Conservation (phyloP, 2,329 filamentous ascomycete genomes). For the Clarireedia homoeocarpa region DNA sequence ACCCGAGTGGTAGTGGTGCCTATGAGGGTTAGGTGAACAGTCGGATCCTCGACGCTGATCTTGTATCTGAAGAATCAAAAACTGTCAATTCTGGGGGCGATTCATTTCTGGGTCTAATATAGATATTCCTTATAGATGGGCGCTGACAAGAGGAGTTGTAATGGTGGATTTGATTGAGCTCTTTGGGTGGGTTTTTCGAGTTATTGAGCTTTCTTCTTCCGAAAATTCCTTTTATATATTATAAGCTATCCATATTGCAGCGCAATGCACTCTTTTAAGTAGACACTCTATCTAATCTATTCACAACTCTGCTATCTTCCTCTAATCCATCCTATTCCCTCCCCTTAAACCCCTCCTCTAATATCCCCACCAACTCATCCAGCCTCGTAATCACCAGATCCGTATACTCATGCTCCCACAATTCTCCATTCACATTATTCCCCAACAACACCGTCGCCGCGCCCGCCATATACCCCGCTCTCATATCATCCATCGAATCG, state of each 20-base stretch:
- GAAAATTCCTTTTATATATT: not conserved
- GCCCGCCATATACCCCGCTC: constrained; percentile 72
- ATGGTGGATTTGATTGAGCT: too few species aligned
- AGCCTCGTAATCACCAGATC: constrained; percentile 64
- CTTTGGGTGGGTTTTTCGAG: too few species aligned
- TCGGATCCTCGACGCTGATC: not conserved
- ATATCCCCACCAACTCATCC: constrained; percentile 67
- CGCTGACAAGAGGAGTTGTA: too few species aligned
- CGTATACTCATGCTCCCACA: constrained; percentile 66
- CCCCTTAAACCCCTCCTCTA: constrained; percentile 69
- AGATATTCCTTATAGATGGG: too few species aligned
- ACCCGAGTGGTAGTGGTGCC: constrained; percentile 16
- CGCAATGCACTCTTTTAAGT: too few species aligned
- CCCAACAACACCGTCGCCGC: constrained; percentile 84
- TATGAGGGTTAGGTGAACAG: constrained; percentile 7
- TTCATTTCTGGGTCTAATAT: too few species aligned
- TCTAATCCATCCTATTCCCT: constrained; percentile 17
- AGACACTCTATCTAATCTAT: too few species aligned
- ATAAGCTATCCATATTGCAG: too few species aligned
- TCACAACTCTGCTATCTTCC: constrained; percentile 12
- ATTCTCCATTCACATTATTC: constrained; percentile 68
- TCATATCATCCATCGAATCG: constrained; percentile 88
- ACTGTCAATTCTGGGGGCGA: too few species aligned
- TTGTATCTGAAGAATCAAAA: not conserved
- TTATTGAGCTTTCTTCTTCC: constrained; percentile 29